A percentile compares a stretch with the other conserved stretches of the same genome.
phyloP scores from a whole-genome alignment of 2,329 filamentous ascomycete species.

The Canariomyces notabilis region DNA sequence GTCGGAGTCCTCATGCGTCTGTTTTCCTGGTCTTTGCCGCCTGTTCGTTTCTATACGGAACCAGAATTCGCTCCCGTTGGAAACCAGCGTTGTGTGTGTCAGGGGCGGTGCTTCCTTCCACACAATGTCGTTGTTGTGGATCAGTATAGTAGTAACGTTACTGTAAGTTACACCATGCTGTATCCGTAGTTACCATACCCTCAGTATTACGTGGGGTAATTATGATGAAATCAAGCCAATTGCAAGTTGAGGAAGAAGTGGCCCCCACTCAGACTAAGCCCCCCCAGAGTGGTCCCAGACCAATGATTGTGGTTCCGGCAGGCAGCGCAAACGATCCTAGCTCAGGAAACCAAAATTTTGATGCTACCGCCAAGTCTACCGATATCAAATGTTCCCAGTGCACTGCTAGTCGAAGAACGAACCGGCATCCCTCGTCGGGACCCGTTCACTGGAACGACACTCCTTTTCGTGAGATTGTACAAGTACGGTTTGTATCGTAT shows the following conservation, averaged over 20 bases:
- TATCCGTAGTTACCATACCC: no score
- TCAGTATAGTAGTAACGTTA: no score
- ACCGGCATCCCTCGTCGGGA: neutral
- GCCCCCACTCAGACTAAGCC: conserved; percentile 7
- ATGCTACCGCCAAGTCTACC: no score
- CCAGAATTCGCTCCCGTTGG: neutral
- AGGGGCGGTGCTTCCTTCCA: neutral
- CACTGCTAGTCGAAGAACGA: no score
- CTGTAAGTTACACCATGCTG: no score
- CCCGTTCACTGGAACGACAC: neutral
- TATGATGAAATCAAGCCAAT: conserved; percentile 22
- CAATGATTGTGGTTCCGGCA: conserved; percentile 13
- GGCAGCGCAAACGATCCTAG: conserved; percentile 13
- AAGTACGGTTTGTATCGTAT: neutral
- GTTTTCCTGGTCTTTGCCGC: neutral
- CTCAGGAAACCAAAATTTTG: neutral
- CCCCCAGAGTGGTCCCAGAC: neutral
- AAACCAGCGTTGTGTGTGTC: neutral
- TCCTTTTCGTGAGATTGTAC: neutral
- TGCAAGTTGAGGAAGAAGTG: conserved; percentile 8
- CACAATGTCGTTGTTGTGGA: conserved; percentile 7
- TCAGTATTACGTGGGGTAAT: no score
- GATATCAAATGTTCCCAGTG: no score
- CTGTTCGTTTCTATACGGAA: neutral
- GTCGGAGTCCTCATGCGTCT: neutral